Base-by-base conservation (phyloP, 2,329 filamentous ascomycete species). In the Leptographium radiaticola region DNA sequence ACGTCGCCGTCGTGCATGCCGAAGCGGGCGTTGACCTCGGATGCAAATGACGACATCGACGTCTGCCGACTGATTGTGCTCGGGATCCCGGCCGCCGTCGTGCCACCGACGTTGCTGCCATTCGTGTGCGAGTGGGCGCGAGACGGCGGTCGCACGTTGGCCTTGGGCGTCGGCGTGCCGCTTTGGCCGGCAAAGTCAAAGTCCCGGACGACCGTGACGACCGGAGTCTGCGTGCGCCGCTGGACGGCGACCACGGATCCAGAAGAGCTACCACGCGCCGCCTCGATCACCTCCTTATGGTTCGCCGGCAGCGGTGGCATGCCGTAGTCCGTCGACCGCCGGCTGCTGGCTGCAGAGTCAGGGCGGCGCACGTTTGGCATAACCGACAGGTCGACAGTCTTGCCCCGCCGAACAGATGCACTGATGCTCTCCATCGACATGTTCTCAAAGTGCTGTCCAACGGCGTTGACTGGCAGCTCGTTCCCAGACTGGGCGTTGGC, bases 21-120 rank as follows among this genome's bases (percentile, higher is more conserved):
- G 75, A 98, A 97, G 43, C 91, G 81, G 56, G 84, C 83, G 63
- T 98, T 93, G 20, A 98, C 73, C 68, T 98, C 93, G 0, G 93
- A 97, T 7, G 83, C 89, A 65, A 98, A 98, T 0, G 93, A 97
- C 0, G 93, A 95, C 8, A 97, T 81, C 0, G 93, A 98, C 4
- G 89, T 94, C 59, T 87, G 82, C 45, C 86, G 80, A 59, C 74
- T 76, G 62, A 60, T 18, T 11, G 33, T 39, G 47, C 34, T 33
- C 25, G 11, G 11, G 8, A 20, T 30, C 13, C 46, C 55, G 10
- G 45, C 18, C 3, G 13, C 49, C 1, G 33, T 15, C 7, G 46
- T 54, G 6, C 46, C 52, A 12, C 53, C 54, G 16, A 42, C 31
- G 13, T 56, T 48, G 53, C 49, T 56, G 13, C 39, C 56, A 7